Percentiles rank a stretch among this genome's conserved stretches.
phyloP scores from a whole-genome alignment of 129 eudicot species.

The Lactuca saligna region DNA sequence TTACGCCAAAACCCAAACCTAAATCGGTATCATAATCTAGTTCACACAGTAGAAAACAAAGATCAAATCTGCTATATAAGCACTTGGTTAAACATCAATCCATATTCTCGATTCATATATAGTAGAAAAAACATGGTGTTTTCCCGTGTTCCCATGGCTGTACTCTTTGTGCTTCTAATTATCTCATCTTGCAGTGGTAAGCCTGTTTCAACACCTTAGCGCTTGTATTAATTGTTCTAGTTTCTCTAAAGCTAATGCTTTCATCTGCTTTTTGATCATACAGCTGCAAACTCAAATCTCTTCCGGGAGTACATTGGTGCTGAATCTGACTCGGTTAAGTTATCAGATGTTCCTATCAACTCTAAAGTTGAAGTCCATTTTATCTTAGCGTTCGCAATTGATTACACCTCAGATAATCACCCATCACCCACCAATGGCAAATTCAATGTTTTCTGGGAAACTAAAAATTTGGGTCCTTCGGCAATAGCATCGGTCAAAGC shows the following conservation, averaged over 20 bases:
- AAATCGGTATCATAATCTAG: conserved; percentile 6
- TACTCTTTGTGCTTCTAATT: conserved; percentile 1
- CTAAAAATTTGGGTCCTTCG: conserved; percentile 39
- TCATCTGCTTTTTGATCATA: conserved; percentile 8
- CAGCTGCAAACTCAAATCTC: conserved; percentile 36
- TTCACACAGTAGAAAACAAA: not conserved
- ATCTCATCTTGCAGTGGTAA: conserved; percentile 36
- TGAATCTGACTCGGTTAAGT: conserved; percentile 38
- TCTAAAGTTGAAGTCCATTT: conserved; percentile 47
- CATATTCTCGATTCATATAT: no score
- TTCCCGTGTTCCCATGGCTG: conserved; percentile 19
- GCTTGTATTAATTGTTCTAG: not conserved
- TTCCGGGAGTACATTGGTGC: conserved; percentile 52
- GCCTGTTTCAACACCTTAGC: conserved; percentile 6
- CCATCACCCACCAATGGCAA: conserved; percentile 47
- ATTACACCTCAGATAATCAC: conserved; percentile 39
- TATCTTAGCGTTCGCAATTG: conserved; percentile 55
- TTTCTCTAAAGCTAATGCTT: not conserved
- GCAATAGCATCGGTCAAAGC: conserved; percentile 37
- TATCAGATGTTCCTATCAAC: conserved; percentile 48
- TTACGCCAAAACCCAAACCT: conserved; percentile 19
- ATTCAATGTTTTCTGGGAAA: conserved; percentile 52
- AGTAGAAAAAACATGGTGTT: conserved; percentile 17
- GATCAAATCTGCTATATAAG: conserved; percentile 8
- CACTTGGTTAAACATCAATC: not conserved